Evolutionary conservation across 1,139 yeast species (phyloP), one percentile per base, ranked within the genome.

Genomic region (Kodamaea suecica): DNA sequence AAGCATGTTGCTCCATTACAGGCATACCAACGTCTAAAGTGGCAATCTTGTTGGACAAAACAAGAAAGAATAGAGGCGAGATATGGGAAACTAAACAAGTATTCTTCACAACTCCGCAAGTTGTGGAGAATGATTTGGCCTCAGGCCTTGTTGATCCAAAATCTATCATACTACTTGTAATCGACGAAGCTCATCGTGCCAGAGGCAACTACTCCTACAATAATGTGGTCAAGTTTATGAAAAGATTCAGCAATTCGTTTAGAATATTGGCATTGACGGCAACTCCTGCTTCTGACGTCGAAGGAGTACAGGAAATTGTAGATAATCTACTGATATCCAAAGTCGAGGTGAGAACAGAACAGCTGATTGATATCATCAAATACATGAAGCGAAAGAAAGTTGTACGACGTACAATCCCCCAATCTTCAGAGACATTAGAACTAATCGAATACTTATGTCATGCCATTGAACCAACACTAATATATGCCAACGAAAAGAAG

Each of bases 101-200:
- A 1, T 86, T 94, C 51, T 94, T 94, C 57, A 80, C 97, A 1
- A 94, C 99, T 0, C 98, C 99, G 0, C 98, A 94, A 52, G 95
- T 92, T 9, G 92, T 92, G 2, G 96, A 87, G 43, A 87, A 88
- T 57, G 99, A 94, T 58, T 64, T 94, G 40, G 70, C 76, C 27
- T 64, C 78, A 24, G 97, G 97, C 0, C 63, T 77, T 2, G 61
- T 90, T 19, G 77, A 86, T 49, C 95, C 97, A 0, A 82, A 78
- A 46, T 70, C 76, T 21, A 67, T 94, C 7, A 83, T 78, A 0
- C 75, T 95, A 38, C 50, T 94, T 33, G 92, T 94, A 2, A 71
- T 94, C 25, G 99, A 94, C 61, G 99, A 94, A 63, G 98, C 98
- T 0, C 99, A 94, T 58, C 66, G 96, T 33, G 87, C 97, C 0